Evolutionary conservation across 2,329 filamentous ascomycete species (phyloP).

Genomic region (Dothideomycetes sp.): DNA sequence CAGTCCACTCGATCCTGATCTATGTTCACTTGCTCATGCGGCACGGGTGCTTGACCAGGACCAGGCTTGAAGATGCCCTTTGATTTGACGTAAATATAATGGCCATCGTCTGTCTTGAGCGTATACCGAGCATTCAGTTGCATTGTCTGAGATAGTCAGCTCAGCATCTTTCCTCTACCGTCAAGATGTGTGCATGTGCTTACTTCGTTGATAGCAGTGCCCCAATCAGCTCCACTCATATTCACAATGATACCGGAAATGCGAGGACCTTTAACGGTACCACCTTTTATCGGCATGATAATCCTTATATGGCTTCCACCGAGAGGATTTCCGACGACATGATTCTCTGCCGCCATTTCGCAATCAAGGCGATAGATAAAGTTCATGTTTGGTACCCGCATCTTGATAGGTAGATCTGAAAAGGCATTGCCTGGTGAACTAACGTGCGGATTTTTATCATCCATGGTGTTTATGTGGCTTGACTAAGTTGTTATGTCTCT

Average conservation of each 20-base stretch:
- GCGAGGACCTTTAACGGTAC: constrained; percentile 17
- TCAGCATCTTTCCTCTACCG: background rate
- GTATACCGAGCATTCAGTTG: constrained; percentile 19
- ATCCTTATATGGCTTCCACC: constrained; percentile 14
- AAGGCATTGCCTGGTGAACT: background rate
- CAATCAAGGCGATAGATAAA: constrained; percentile 21
- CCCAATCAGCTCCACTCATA: constrained; percentile 20
- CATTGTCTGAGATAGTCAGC: constrained; percentile 16
- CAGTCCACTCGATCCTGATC: constrained; percentile 19
- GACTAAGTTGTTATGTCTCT: too few relatives aligned
- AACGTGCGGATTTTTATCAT: background rate
- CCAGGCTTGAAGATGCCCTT: constrained; percentile 17
- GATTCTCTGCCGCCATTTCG: constrained; percentile 17
- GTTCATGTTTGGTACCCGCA: constrained; percentile 17
- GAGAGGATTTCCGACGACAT: constrained; percentile 17
- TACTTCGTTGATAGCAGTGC: constrained; percentile 2
- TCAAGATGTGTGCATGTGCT: background rate
- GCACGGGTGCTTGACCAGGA: background rate
- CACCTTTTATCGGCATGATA: constrained; percentile 19
- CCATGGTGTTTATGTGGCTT: too few relatives aligned
- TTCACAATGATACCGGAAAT: constrained; percentile 17
- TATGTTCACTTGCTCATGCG: constrained; percentile 12
- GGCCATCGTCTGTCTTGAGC: constrained; percentile 18
- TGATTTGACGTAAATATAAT: constrained; percentile 18
- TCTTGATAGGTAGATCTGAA: constrained; percentile 9